phyloP scores from a whole-genome alignment of 192 early-diverging fungal species.

The Backusella morwellensis region DNA sequence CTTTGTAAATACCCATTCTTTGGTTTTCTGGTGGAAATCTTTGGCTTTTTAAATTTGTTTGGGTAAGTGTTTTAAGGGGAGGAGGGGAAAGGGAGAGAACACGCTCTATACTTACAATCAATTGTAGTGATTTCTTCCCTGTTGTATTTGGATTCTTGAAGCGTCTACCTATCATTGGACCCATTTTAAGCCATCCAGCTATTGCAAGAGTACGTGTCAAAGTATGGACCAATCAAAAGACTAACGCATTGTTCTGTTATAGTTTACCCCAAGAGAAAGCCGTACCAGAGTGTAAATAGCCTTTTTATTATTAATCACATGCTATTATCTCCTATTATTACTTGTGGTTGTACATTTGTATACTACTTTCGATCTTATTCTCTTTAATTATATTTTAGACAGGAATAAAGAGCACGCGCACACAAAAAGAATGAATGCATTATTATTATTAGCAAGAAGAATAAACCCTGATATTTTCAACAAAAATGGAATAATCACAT shows the following conservation, averaged over 20 bases:
- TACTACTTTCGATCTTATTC: background rate
- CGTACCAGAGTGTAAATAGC: slow-evolving; percentile 27
- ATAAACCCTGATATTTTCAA: background rate
- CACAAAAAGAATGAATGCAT: background rate
- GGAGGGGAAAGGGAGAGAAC: background rate
- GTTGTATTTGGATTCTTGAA: slow-evolving; percentile 87
- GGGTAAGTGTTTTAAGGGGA: slow-evolving; percentile 55
- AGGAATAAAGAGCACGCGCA: background rate
- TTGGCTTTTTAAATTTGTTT: slow-evolving; percentile 98
- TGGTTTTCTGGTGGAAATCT: slow-evolving; percentile 85
- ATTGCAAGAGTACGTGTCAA: slow-evolving; percentile 62
- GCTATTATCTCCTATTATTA: slow-evolving; percentile 1
- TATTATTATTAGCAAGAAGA: background rate
- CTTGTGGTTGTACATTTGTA: background rate
- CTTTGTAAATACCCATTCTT: slow-evolving; percentile 88
- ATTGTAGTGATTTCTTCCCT: slow-evolving; percentile 91
- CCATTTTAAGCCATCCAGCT: slow-evolving; percentile 78
- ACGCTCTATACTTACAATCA: too few relatives aligned
- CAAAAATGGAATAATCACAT: background rate
- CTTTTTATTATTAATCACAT: slow-evolving; percentile 7
- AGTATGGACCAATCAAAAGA: background rate
- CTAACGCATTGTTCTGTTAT: background rate
- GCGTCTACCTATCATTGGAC: slow-evolving; percentile 87
- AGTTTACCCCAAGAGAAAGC: slow-evolving; percentile 29
- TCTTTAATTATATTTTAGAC: background rate